A percentile compares a stretch with the other conserved stretches of the same genome.
phyloP scores from a whole-genome alignment of 805 yeast genomes.

The Saccharomycopsis fibuligera region DNA sequence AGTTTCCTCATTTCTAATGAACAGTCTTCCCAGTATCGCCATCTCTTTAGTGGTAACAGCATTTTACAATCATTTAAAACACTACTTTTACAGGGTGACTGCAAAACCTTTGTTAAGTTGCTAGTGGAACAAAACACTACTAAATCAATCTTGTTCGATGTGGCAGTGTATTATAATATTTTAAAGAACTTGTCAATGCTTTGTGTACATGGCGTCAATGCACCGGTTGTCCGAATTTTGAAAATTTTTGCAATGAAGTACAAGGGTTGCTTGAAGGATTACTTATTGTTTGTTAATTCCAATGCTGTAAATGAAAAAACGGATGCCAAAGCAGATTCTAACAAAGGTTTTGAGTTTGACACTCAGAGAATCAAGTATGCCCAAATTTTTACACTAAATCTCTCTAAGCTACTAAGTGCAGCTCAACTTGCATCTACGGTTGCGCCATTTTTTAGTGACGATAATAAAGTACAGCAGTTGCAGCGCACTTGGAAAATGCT shows the following conservation, averaged over 20 bases:
- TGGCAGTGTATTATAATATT: slow-evolving; percentile 5
- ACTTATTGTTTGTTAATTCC: not conserved
- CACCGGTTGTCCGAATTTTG: not conserved
- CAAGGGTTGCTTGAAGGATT: not conserved
- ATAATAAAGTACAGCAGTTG: not conserved
- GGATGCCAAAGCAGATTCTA: not conserved
- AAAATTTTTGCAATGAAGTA: not conserved
- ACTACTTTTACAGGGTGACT: slow-evolving; percentile 7
- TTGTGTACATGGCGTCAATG: not conserved
- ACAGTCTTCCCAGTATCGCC: no score
- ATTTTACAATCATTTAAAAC: not conserved
- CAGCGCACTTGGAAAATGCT: not conserved
- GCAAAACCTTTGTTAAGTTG: not conserved
- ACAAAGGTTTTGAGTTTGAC: not conserved
- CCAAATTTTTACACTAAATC: not conserved
- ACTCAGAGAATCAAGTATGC: not conserved
- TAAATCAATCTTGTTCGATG: not conserved
- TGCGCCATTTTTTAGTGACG: not conserved
- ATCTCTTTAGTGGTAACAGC: not conserved
- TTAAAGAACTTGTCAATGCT: slow-evolving; percentile 1
- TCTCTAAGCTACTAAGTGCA: not conserved
- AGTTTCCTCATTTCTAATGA: no score
- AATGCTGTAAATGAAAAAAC: not conserved
- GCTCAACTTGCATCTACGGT: not conserved
- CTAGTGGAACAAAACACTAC: not conserved